A percentile compares a stretch with the other conserved stretches of the same genome.
These are phyloP conservation scores for Excoecaria agallocha DNA, from an alignment of 345 rosid species.

Conservation along the genomic window DNA sequence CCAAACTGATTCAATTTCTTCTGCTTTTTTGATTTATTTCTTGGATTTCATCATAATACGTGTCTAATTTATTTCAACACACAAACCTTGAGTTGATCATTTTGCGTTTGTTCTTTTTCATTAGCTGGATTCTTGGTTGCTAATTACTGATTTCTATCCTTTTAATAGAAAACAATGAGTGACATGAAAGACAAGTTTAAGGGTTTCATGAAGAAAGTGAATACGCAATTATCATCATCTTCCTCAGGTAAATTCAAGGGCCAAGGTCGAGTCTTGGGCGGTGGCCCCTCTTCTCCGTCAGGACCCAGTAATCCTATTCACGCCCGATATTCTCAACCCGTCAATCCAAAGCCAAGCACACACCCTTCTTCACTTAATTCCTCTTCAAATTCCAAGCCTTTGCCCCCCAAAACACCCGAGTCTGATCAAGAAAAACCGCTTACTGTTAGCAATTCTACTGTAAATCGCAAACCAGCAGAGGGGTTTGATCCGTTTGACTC, in stretches of 20 bases:
- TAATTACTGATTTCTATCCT: neutral
- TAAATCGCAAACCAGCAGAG: conserved; percentile 34
- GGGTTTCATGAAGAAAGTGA: conserved; percentile 89
- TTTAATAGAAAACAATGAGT: conserved; percentile 41
- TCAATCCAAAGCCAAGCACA: conserved; percentile 33
- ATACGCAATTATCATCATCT: conserved; percentile 57
- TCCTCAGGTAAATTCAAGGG: conserved; percentile 81
- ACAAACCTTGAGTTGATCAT: neutral
- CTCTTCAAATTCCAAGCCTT: conserved; percentile 32
- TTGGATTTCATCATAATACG: too few relatives aligned
- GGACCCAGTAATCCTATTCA: conserved; percentile 47
- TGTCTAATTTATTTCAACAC: neutral
- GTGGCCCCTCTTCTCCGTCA: conserved; percentile 43
- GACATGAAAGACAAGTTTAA: conserved; percentile 84
- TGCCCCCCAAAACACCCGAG: conserved; percentile 34
- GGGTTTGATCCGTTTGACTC: conserved; percentile 77
- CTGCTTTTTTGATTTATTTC: too few relatives aligned
- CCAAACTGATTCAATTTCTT: too few relatives aligned
- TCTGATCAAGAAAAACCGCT: conserved; percentile 36
- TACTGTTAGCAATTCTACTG: conserved; percentile 25
- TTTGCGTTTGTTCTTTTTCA: neutral
- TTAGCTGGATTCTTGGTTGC: neutral
- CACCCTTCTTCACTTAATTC: conserved; percentile 27
- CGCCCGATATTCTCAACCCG: conserved; percentile 42
- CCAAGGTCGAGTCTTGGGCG: conserved; percentile 72